Evolutionary conservation across 108 stramenopile species (phyloP), one percentile per base, ranked within the genome.

Genomic region (Nitzschia palea): DNA sequence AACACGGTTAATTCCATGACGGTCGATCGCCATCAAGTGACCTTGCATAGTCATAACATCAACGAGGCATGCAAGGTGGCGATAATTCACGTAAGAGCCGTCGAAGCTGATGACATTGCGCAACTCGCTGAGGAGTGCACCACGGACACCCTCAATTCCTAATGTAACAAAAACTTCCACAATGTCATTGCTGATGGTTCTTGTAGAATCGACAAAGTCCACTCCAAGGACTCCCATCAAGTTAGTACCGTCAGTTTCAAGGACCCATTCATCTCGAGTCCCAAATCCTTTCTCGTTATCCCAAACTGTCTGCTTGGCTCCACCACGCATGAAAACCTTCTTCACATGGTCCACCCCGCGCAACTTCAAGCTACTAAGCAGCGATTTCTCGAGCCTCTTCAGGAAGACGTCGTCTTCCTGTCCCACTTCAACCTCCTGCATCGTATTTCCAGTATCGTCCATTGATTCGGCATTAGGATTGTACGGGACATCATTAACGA

Each of bases 11-110:
- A 99, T 99, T 29, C 98, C 98, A 68, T 99, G 98, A 43, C 98
- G 88, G 61, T 97, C 94, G 57, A 99, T 93, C 29, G 98, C 97
- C 91, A 94, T 96, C 35, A 99, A 80, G 59, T 96, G 86, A 0
- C 98, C 98, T 44, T 97, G 91, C 88, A 97, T 95, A 5, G 97
- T 97, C 98, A 99, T 99, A 9, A 93, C 94, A 74, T 99, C 98
- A 25, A 96, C 95, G 14, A 99, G 86, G 52, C 91, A 87, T n/a
- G 96, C 90, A 65, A 99, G 67, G 71, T 99, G 98, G 47, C 98
- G 95, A 73, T 99, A 98, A 67, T 99, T 99, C 23, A 99, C 97
- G 78, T 99, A 99, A 6, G 95, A 94, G 55, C 96, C 96, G 72
- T 99, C 98, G 67, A 97, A 98, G 48, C 86, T 89, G 58, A 95